Evolutionary conservation across 169 alveolate genomes (phyloP).

Genomic region (Plasmodium billcollinsi): DNA sequence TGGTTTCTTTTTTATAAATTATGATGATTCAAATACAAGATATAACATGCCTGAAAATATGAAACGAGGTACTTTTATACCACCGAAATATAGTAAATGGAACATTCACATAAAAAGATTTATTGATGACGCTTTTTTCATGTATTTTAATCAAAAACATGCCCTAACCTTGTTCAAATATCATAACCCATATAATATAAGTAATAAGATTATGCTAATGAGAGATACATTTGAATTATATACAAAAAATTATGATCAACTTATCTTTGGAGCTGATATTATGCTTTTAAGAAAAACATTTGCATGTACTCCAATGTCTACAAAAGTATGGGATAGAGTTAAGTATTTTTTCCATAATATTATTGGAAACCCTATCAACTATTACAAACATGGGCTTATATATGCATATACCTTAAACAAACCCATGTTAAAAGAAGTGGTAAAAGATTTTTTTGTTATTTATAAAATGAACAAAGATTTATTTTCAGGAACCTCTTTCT

Average conservation of each 20-base stretch:
- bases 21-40: slow-evolving; percentile 21
- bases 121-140: slow-evolving; percentile 9
- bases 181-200: slow-evolving; percentile 36
- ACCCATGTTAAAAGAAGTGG: slow-evolving; percentile 3
- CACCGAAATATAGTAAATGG: slow-evolving; percentile 56
- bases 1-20: slow-evolving; percentile 25
- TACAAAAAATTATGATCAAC: slow-evolving; percentile 16
- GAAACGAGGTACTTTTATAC: slow-evolving; percentile 11
- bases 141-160: slow-evolving; percentile 44
- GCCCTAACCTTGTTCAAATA: slow-evolving; percentile 16
- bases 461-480: slow-evolving; percentile 16
- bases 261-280: slow-evolving; percentile 35
- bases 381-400: slow-evolving; percentile 35
- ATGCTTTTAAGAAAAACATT: slow-evolving; percentile 36
- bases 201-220: slow-evolving; percentile 44
- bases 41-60: slow-evolving; percentile 15
- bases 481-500: slow-evolving; percentile 26
- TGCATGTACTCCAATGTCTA: slow-evolving; percentile 3
- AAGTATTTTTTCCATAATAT: slow-evolving; percentile 17
- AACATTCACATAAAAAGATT: slow-evolving; percentile 19
- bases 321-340: background rate
- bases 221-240: slow-evolving; percentile 58
- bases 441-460: slow-evolving; percentile 16
- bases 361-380: slow-evolving; percentile 36
- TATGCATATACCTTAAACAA: slow-evolving; percentile 52